phyloP scores from a whole-genome alignment of 202 grass and related monocot species.

The Brachypodium distachyon region DNA sequence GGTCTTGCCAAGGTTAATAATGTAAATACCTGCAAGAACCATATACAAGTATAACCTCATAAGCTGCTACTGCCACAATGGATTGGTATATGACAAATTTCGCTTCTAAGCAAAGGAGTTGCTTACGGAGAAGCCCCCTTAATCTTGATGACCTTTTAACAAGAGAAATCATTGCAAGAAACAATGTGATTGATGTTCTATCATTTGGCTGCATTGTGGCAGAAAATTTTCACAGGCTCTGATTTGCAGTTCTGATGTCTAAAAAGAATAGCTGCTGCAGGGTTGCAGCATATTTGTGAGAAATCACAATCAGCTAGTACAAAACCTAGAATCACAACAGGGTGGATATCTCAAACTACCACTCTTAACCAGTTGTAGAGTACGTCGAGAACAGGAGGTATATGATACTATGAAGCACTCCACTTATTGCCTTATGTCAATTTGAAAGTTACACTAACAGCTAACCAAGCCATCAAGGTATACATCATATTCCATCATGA shows the following conservation, averaged over 20 bases:
- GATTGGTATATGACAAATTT: neutral
- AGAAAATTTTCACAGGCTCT: too few relatives aligned
- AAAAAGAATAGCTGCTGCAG: neutral
- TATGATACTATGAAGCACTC: too few relatives aligned
- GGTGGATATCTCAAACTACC: neutral
- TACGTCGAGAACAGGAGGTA: neutral
- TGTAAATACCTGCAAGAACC: slow-evolving; percentile 49
- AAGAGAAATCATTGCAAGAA: neutral
- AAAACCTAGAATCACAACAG: neutral
- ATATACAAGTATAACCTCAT: neutral
- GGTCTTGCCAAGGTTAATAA: slow-evolving; percentile 81
- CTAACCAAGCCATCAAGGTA: neutral
- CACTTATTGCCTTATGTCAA: too few relatives aligned
- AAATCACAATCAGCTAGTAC: neutral
- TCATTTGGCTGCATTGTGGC: neutral
- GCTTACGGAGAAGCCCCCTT: neutral
- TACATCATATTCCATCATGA: neutral
- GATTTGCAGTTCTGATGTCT: neutral
- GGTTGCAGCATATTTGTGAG: neutral
- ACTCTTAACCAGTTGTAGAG: neutral
- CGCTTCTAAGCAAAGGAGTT: neutral
- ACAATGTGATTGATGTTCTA: neutral
- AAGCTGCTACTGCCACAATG: neutral
- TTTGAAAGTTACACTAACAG: neutral
- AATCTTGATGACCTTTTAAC: neutral